Evolutionary conservation across 768 basidiomycete species (phyloP), one percentile per base, ranked within the genome.

Genomic region (Trametes punicea): DNA sequence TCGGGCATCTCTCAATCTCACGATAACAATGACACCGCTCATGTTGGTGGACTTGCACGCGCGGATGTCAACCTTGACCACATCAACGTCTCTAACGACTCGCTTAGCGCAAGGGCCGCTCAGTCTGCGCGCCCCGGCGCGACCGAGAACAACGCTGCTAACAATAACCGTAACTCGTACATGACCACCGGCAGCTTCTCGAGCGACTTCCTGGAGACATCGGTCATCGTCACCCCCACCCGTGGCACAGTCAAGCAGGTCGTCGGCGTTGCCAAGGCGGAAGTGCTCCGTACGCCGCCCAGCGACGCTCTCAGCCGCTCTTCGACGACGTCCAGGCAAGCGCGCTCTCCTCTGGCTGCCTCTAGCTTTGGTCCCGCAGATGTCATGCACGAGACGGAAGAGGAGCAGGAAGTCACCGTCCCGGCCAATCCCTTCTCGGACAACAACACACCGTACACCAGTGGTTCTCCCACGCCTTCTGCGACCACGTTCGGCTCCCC

Each of bases 121-220:
- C 70, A 66, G 10, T 87, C 87, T 6, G 76, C 77, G 31, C 70
- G 72, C 44, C 87, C 88, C 2, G 82, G 77, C 20, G 65, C 79
- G 15, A 79, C 83, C 15, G 80, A 72, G 25, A 69, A 75, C n/a
- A 81, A 81, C 30, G 55, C 41, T 27, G 81, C 71, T 27, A 69
- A 75, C 21, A 81, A 83, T 30, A 61, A 61, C 40, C 75, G 86
- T 60, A 76, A 81, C 53, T 91, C 90, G 18, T 88, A 80, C 72
- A 81, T 87, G 77, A 86, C 89, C 26, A 81, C 78, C 39, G 85
- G 84, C 38, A 90, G 86, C 65, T 89, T 80, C 66, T 78, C 85
- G 15, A 90, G 87, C 64, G 90, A 91, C 62, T 80, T 92, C 72
- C 73, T 91, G 57, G 90, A 92, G 67, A 83, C 87, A 1, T 88